A percentile compares a stretch with the other conserved stretches of the same genome.
Conservation (phyloP, 805 yeast species). For the Yamadazyma phyllophila region DNA sequence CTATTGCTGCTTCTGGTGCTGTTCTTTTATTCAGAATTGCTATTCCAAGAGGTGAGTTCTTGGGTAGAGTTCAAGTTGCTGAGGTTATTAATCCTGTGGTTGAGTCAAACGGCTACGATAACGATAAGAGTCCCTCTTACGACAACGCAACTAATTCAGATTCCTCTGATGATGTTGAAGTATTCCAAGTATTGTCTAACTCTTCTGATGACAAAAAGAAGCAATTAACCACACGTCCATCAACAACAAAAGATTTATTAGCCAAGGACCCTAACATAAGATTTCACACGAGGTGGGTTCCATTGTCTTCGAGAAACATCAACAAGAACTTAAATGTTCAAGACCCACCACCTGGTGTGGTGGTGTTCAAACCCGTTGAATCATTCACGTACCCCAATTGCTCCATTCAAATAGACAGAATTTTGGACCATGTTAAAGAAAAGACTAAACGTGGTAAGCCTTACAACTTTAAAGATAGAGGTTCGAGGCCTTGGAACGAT, state of each 20-base stretch:
- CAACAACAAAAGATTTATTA: slow-evolving; percentile 23
- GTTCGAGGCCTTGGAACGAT: slow-evolving; percentile 88
- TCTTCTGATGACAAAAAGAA: slow-evolving; percentile 21
- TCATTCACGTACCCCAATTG: slow-evolving; percentile 80
- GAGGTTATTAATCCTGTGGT: slow-evolving; percentile 66
- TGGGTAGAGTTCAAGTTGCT: slow-evolving; percentile 73
- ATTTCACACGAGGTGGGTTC: slow-evolving; percentile 69
- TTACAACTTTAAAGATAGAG: slow-evolving; percentile 30
- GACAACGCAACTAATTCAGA: slow-evolving; percentile 13
- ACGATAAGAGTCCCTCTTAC: neutral
- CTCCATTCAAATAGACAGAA: slow-evolving; percentile 65
- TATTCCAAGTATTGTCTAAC: slow-evolving; percentile 41
- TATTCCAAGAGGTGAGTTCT: slow-evolving; percentile 76
- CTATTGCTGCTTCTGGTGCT: slow-evolving; percentile 80
- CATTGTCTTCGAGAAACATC: slow-evolving; percentile 46
- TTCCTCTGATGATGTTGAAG: slow-evolving; percentile 31
- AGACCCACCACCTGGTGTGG: slow-evolving; percentile 89
- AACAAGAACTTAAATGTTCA: slow-evolving; percentile 57
- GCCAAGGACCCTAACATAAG: slow-evolving; percentile 32
- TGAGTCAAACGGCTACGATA: slow-evolving; percentile 8
- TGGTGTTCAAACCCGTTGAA: slow-evolving; percentile 82
- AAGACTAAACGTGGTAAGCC: slow-evolving; percentile 61
- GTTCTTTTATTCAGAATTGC: slow-evolving; percentile 70
- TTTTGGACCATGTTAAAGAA: slow-evolving; percentile 64
- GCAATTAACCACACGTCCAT: slow-evolving; percentile 10